Base-by-base conservation (phyloP, 192 early-diverging fungal genomes). In the Diversispora eburnea region DNA sequence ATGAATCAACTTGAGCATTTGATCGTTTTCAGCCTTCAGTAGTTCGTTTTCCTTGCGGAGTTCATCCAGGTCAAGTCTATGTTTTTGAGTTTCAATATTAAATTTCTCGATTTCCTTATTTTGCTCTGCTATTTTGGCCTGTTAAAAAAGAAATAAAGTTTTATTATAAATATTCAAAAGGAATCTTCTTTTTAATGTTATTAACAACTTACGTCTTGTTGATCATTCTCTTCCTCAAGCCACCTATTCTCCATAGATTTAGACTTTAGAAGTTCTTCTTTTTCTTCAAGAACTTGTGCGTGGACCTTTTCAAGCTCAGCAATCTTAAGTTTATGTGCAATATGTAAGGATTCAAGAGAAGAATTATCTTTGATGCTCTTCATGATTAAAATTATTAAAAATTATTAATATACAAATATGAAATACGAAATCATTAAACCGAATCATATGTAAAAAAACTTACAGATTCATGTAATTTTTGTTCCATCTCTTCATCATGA, bases 131-230 rank as follows among this genome's bases (percentile, higher is more conserved):
- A 51, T 51, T 22, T 69, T 69, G 2, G 49, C 25, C 70, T 72
- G 22, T 10, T 20, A 60, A 60, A 12, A 19, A 72, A 13, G 13
- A n/a, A 56, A 4, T 52, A 39, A 56, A 52, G 41, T 12, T 8
- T n/a, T 48, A 61, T 47, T 72, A 42, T 43, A 46, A 8, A 12
- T 25, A 7, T 9, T 10, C 20, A 22, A 47, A 22, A 61, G 8
- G 8, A 13, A 41, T 15, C n/a, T 19, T 49, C 5, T 25, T 17
- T 39, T 8, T 8, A 62, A 52, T 39, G 2, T 62, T 39, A 33
- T 33, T 33, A 33, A 33, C 25, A 33, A 49, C 58, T 76, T 73
- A 75, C 76, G 61, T 82, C 81, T 45, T 79, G 77, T 43, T 73
- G 62, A 45, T 80, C 74, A 22, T 73, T 67, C 48, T 78, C 47